Percentiles rank a stretch among this genome's conserved stretches.
These are phyloP conservation scores for Neurospora tetraspora DNA, from an alignment of 495 filamentous ascomycete genomes.

Conservation along the genomic window DNA sequence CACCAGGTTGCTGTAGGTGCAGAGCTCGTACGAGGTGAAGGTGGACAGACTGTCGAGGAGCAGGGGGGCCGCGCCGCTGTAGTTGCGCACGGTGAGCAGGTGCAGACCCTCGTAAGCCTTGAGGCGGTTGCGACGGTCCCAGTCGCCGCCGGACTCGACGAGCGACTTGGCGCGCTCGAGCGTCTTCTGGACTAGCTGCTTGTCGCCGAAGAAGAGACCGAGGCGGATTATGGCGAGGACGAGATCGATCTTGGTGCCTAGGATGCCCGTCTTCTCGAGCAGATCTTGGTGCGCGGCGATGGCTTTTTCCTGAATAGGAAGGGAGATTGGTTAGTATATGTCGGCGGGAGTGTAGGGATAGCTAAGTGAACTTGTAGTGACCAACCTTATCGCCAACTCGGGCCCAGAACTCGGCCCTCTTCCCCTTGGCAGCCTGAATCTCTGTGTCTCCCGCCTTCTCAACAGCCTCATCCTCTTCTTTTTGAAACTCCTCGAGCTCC, in stretches of 20 bases:
- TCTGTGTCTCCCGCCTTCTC: slow-evolving; percentile 96
- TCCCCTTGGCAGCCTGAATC: slow-evolving; percentile 82
- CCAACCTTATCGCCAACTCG: slow-evolving; percentile 89
- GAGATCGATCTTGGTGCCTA: slow-evolving; percentile 94
- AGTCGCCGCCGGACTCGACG: slow-evolving; percentile 91
- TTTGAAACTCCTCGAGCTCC: slow-evolving; percentile 84
- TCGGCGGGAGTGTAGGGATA: neutral
- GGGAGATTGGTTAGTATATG: neutral
- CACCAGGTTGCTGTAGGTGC: slow-evolving; percentile 87
- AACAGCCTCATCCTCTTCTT: slow-evolving; percentile 87
- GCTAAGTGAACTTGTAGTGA: neutral
- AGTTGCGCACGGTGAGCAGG: slow-evolving; percentile 81
- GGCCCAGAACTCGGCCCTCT: slow-evolving; percentile 92
- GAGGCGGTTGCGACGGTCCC: slow-evolving; percentile 93
- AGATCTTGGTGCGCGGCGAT: slow-evolving; percentile 84
- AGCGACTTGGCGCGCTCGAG: slow-evolving; percentile 83
- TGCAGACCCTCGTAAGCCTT: slow-evolving; percentile 98
- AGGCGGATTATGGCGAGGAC: slow-evolving; percentile 93
- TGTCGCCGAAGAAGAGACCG: slow-evolving; percentile 90
- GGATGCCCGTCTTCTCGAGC: slow-evolving; percentile 84
- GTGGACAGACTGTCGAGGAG: slow-evolving; percentile 94
- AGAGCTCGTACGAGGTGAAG: slow-evolving; percentile 98
- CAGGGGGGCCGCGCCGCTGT: slow-evolving; percentile 80
- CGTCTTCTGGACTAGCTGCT: slow-evolving; percentile 80
- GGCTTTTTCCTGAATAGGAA: slow-evolving; percentile 66